Percentiles rank a stretch among this genome's conserved stretches.
Evolutionary conservation across 78 protist species (phyloP).

Genomic region (Chrysochromulina parva): DNA sequence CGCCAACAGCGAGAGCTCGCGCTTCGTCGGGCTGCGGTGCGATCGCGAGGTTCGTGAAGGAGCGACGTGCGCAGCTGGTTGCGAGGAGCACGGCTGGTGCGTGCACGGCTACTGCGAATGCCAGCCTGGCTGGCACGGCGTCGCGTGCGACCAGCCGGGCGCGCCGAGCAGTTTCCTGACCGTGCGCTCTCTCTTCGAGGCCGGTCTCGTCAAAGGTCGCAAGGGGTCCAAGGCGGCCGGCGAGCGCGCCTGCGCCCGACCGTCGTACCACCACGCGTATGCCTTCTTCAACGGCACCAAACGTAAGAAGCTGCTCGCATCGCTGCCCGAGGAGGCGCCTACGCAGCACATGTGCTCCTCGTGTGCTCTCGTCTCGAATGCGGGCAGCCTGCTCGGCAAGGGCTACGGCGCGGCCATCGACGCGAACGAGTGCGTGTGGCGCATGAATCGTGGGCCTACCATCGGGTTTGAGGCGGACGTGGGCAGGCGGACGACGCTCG

Average conservation of each 20-base stretch:
- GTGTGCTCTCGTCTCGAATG: neutral
- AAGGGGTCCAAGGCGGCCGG: too few species aligned
- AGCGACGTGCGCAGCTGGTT: neutral
- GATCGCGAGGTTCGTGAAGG: neutral
- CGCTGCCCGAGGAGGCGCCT: neutral
- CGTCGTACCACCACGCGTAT: neutral
- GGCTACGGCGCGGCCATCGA: neutral
- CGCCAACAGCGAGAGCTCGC: neutral
- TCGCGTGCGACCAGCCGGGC: neutral
- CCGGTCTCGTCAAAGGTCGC: too few species aligned
- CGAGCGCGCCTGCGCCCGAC: too few species aligned
- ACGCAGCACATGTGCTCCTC: too few species aligned
- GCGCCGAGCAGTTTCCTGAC: neutral
- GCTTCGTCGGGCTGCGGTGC: neutral
- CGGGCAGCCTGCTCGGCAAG: neutral
- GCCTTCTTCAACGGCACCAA: neutral
- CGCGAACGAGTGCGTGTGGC: neutral
- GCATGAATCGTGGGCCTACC: conserved; percentile 21
- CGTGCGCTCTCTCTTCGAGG: neutral
- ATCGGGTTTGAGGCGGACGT: neutral
- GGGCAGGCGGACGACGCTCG: neutral
- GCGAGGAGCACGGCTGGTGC: neutral
- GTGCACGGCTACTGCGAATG: conserved; percentile 11
- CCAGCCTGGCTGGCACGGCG: neutral
- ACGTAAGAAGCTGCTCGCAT: neutral